A percentile compares a stretch with the other conserved stretches of the same genome.
phyloP scores from a whole-genome alignment of 768 basidiomycete genomes.

The Galerina sulciceps region DNA sequence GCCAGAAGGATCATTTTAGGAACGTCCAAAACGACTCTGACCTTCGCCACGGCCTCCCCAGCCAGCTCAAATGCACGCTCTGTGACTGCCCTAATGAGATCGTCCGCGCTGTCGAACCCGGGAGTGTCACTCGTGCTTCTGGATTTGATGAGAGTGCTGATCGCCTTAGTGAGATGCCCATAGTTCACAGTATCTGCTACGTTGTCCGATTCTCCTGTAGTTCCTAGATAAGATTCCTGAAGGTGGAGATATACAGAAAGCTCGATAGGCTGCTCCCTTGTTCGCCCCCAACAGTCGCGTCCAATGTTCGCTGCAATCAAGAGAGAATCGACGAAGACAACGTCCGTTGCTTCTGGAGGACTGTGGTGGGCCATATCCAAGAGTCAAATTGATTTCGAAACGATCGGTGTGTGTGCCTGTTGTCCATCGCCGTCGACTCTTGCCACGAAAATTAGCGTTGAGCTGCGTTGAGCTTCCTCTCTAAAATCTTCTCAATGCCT shows the following conservation, averaged over 20 bases:
- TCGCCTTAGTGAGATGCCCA: conserved; percentile 57
- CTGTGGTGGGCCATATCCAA: not conserved
- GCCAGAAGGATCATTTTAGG: conserved; percentile 61
- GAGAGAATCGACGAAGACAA: conserved; percentile 49
- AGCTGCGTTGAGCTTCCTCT: conserved; percentile 22
- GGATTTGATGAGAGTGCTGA: conserved; percentile 37
- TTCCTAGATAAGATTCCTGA: conserved; percentile 41
- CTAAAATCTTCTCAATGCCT: conserved; percentile 34
- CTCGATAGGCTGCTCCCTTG: conserved; percentile 52
- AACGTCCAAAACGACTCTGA: conserved; percentile 46
- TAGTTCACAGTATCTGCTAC: conserved; percentile 68
- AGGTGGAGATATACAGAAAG: conserved; percentile 56
- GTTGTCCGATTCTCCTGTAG: conserved; percentile 52
- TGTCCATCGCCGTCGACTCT: too few species aligned
- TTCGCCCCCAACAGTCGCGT: conserved; percentile 54
- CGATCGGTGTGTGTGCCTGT: too few species aligned
- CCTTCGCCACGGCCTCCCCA: conserved; percentile 36
- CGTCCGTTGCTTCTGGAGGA: conserved; percentile 32
- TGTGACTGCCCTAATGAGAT: conserved; percentile 39
- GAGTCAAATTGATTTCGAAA: too few species aligned
- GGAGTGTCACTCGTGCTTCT: conserved; percentile 19
- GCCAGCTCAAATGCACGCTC: conserved; percentile 41
- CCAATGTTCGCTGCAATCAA: conserved; percentile 47
- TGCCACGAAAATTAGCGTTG: too few species aligned
- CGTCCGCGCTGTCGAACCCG: conserved; percentile 31